Conservation (phyloP, 1,284 basidiomycete genomes). For the Rhizoctonia solani region DNA sequence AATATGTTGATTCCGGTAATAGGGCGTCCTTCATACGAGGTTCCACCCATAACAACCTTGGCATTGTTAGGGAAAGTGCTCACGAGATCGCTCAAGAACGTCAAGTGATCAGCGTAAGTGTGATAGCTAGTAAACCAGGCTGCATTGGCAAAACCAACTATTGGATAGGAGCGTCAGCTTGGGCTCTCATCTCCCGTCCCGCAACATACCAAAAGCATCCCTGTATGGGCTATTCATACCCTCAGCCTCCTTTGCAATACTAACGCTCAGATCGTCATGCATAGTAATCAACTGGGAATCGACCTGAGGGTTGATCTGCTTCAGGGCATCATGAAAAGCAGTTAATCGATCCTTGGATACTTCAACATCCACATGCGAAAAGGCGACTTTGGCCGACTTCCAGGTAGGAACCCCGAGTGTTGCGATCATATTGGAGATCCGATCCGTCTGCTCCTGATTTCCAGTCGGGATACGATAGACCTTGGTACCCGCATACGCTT, state of each 20-base stretch:
- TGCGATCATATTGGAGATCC: constrained; percentile 4
- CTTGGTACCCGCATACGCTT: constrained; percentile 13
- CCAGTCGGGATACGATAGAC: constrained; percentile 25
- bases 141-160: constrained; percentile 15
- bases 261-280: constrained; percentile 13
- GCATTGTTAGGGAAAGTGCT: constrained; percentile 12
- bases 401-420: constrained; percentile 15
- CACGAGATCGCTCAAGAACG: constrained; percentile 11
- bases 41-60: constrained; percentile 32
- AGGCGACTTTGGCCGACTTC: constrained; percentile 1
- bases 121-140: constrained; percentile 30
- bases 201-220: not conserved
- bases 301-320: not conserved
- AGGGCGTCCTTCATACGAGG: constrained; percentile 23
- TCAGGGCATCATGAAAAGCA: constrained; percentile 5
- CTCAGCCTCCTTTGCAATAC: constrained; percentile 23
- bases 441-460: constrained; percentile 16
- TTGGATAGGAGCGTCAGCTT: not conserved
- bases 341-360: constrained; percentile 9
- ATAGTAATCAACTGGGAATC: constrained; percentile 20
- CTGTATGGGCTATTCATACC: constrained; percentile 18
- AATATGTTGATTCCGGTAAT: constrained; percentile 37
- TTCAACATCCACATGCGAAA: constrained; percentile 19
- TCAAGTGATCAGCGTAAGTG: constrained; percentile 21
- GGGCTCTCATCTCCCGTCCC: not conserved